Conservation (phyloP, 2,329 filamentous ascomycete species). For the Penicillium expansum region DNA sequence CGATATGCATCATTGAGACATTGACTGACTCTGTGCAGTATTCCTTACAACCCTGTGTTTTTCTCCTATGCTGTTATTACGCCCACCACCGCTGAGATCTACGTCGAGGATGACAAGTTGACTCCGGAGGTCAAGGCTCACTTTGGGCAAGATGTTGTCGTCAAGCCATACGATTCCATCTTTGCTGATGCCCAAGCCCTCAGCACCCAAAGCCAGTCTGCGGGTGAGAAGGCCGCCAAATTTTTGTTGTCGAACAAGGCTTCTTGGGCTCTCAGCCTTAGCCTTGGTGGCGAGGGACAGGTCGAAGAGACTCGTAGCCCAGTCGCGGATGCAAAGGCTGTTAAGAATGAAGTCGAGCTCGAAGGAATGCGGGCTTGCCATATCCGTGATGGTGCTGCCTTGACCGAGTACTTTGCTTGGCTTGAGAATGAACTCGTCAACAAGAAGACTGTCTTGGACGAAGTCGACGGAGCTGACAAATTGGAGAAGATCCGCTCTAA, state of each 20-base stretch:
- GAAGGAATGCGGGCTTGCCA: constrained; percentile 94
- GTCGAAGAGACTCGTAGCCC: constrained; percentile 87
- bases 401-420: constrained; percentile 95
- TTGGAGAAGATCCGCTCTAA: constrained; percentile 64
- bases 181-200: constrained; percentile 73
- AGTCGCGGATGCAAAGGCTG: constrained; percentile 83
- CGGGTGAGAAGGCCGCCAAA: constrained; percentile 52
- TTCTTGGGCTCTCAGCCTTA: constrained; percentile 87
- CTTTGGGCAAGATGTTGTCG: constrained; percentile 64
- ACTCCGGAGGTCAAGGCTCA: constrained; percentile 66
- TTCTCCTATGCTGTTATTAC: constrained; percentile 94
- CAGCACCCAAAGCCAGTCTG: constrained; percentile 44
- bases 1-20: not conserved
- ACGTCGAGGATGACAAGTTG: constrained; percentile 78
- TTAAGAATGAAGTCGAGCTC: constrained; percentile 88
- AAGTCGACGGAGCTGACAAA: constrained; percentile 89
- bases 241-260: constrained; percentile 84
- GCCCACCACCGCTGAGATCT: constrained; percentile 70
- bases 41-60: constrained; percentile 97
- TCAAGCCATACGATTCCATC: constrained; percentile 80
- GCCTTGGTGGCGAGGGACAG: constrained; percentile 77
- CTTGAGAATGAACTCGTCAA: constrained; percentile 80
- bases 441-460: constrained; percentile 73
- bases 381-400: constrained; percentile 83
- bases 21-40: constrained; percentile 46